phyloP scores from a whole-genome alignment of 345 rosid species.

The Punica granatum region DNA sequence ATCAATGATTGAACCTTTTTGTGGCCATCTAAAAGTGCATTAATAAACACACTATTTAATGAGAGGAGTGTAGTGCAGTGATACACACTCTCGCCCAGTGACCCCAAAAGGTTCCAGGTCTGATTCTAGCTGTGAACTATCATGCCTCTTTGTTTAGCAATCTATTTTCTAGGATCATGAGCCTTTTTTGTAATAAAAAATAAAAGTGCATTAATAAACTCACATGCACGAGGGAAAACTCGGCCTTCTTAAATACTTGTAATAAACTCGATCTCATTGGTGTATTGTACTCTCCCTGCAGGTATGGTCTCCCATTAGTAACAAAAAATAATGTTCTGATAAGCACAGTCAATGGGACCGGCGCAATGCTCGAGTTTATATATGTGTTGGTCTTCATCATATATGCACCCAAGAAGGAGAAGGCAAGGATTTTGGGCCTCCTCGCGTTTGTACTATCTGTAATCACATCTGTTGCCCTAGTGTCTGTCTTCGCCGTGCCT shows the following conservation, averaged over 20 bases:
- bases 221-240: background rate
- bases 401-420: constrained; percentile 24
- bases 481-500: constrained; percentile 21
- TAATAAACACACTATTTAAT: too few relatives aligned
- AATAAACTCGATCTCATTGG: background rate
- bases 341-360: constrained; percentile 25
- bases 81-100: too few relatives aligned
- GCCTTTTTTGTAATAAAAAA: too few relatives aligned
- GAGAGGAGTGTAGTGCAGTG: too few relatives aligned
- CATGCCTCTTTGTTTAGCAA: too few relatives aligned
- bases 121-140: too few relatives aligned
- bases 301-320: constrained; percentile 39
- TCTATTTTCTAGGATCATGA: too few relatives aligned
- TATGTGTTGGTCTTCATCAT: constrained; percentile 26
- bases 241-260: background rate
- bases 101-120: too few relatives aligned
- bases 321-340: constrained; percentile 26
- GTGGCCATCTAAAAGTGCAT: too few relatives aligned
- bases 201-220: background rate
- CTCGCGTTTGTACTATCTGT: constrained; percentile 15
- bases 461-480: constrained; percentile 16
- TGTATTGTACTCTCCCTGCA: constrained; percentile 2
- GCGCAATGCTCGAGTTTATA: constrained; percentile 19
- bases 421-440: constrained; percentile 20
- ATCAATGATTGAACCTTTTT: too few relatives aligned